Evolutionary conservation across 768 basidiomycete genomes (phyloP).

Genomic region (Boletus pseudopeckii): DNA sequence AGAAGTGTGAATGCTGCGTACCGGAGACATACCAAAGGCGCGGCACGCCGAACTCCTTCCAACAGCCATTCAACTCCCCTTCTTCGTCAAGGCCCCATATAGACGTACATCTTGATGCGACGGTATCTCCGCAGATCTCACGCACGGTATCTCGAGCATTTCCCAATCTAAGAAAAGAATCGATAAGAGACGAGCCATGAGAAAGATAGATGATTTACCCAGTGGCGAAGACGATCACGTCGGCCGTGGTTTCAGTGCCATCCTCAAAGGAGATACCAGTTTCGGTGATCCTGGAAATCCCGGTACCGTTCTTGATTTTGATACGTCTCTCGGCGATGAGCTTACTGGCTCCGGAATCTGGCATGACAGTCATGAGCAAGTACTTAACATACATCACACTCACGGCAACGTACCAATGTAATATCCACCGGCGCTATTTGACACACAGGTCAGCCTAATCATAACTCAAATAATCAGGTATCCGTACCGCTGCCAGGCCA

Average conservation of each 20-base stretch:
- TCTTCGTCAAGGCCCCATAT: slow-evolving; percentile 63
- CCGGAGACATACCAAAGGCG: slow-evolving; percentile 3
- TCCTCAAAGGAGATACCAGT: slow-evolving; percentile 23
- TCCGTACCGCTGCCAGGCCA: slow-evolving; percentile 2
- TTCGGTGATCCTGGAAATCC: slow-evolving; percentile 24
- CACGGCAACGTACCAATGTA: slow-evolving; percentile 31
- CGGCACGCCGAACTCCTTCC: slow-evolving; percentile 18
- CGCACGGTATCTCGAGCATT: slow-evolving; percentile 37
- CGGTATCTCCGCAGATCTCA: slow-evolving; percentile 42
- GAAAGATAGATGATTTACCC: slow-evolving; percentile 3
- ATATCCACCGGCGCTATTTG: slow-evolving; percentile 33
- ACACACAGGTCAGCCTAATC: slow-evolving; percentile 6
- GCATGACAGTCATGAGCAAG: not conserved
- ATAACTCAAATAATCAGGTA: not conserved
- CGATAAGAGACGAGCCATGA: not conserved
- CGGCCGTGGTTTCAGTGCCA: slow-evolving; percentile 23
- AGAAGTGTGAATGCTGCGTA: not conserved
- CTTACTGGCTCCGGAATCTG: slow-evolving; percentile 36
- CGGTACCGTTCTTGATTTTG: slow-evolving; percentile 45
- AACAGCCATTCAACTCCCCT: slow-evolving; percentile 49
- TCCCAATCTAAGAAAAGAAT: slow-evolving; percentile 36
- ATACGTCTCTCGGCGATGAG: slow-evolving; percentile 44
- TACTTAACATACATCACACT: no score
- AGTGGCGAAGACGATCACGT: slow-evolving; percentile 26
- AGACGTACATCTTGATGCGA: slow-evolving; percentile 41